Evolutionary conservation across 352 stramenopile genomes (phyloP).

Genomic region (Phytophthora rubi): DNA sequence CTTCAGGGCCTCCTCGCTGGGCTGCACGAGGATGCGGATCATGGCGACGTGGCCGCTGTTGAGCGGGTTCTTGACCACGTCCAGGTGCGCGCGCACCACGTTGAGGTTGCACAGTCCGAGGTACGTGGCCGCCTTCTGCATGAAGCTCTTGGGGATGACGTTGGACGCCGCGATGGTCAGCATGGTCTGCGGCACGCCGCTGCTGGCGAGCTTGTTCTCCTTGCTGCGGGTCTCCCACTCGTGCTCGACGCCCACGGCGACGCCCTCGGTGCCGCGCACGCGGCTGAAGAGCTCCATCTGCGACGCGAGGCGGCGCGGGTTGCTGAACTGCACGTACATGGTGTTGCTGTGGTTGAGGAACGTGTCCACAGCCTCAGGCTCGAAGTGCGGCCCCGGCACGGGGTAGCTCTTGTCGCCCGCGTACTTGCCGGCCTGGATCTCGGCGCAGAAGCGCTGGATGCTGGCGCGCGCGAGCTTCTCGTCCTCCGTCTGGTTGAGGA

Average conservation of each 20-base stretch:
- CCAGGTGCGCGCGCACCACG: slow-evolving; percentile 94
- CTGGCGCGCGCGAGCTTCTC: slow-evolving; percentile 61
- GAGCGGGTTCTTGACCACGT: slow-evolving; percentile 91
- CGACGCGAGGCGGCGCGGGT: slow-evolving; percentile 72
- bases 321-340: slow-evolving; percentile 87
- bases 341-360: slow-evolving; percentile 78
- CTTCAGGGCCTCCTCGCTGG: slow-evolving; percentile 57
- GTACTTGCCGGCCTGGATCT: slow-evolving; percentile 84
- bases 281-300: slow-evolving; percentile 76
- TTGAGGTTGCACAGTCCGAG: slow-evolving; percentile 95
- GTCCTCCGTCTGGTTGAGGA: slow-evolving; percentile 60
- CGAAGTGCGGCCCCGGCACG: slow-evolving; percentile 58
- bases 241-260: slow-evolving; percentile 81
- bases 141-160: slow-evolving; percentile 82
- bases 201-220: slow-evolving; percentile 82
- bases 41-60: slow-evolving; percentile 74
- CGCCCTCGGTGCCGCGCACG: slow-evolving; percentile 76
- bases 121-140: slow-evolving; percentile 86
- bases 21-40: slow-evolving; percentile 84
- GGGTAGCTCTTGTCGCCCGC: slow-evolving; percentile 58
- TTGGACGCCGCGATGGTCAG: slow-evolving; percentile 85
- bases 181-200: slow-evolving; percentile 75
- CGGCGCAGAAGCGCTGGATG: slow-evolving; percentile 73
- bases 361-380: slow-evolving; percentile 64
- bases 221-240: slow-evolving; percentile 82